These are phyloP conservation scores for Noccaea caerulescens DNA, from an alignment of 345 rosid species.

Conservation along the genomic window DNA sequence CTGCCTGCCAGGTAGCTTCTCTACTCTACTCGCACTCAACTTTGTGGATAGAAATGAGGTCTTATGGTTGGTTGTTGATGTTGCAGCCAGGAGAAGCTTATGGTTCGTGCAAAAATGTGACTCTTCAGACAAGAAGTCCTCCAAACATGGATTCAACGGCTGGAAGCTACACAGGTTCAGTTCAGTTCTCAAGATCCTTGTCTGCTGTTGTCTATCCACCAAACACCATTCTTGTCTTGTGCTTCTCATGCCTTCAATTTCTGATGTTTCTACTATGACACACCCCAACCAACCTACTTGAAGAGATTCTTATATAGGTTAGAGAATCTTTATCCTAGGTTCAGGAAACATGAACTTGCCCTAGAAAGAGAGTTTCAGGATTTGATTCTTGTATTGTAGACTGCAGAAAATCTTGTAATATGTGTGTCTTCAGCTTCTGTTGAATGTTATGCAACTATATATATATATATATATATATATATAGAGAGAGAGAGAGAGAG, in stretches of 20 bases:
- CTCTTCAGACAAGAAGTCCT: constrained; percentile 50
- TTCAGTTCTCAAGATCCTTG: constrained; percentile 74
- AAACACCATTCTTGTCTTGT: constrained; percentile 43
- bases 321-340: constrained; percentile 34
- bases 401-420: constrained; percentile 30
- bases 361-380: constrained; percentile 33
- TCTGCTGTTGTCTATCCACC: constrained; percentile 46
- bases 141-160: constrained; percentile 52
- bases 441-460: constrained; percentile 38
- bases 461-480: background rate
- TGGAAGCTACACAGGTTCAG: constrained; percentile 75
- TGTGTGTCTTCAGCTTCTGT: constrained; percentile 32
- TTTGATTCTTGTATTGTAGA: constrained; percentile 32
- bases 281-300: constrained; percentile 30
- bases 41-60: background rate
- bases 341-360: constrained; percentile 6
- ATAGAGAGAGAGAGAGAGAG: background rate
- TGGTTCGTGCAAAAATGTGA: constrained; percentile 82
- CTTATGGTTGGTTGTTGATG: constrained; percentile 31
- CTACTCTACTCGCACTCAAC: background rate
- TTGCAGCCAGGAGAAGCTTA: constrained; percentile 82
- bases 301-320: constrained; percentile 34
- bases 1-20: constrained; percentile 77
- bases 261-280: constrained; percentile 48
- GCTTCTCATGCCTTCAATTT: constrained; percentile 50